phyloP scores from a whole-genome alignment of 2,329 filamentous ascomycete species.

The Fusarium algeriense region DNA sequence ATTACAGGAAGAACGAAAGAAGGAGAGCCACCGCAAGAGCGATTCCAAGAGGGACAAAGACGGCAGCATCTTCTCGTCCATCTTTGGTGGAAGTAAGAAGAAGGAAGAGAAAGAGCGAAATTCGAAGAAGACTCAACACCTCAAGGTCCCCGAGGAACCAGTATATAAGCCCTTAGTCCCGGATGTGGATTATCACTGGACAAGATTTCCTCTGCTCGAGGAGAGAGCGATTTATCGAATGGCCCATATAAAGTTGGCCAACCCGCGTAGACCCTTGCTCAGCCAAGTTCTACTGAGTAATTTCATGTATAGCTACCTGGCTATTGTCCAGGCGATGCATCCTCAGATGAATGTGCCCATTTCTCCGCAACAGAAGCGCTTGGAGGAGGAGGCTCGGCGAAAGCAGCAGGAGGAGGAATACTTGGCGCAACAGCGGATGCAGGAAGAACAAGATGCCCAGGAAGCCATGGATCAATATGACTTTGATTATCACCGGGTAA shows the following conservation, averaged over 20 bases:
- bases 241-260: slow-evolving; percentile 99
- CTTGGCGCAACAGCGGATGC: slow-evolving; percentile 60
- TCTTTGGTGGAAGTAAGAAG: slow-evolving; percentile 92
- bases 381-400: slow-evolving; percentile 67
- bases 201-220: slow-evolving; percentile 92
- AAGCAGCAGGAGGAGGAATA: slow-evolving; percentile 65
- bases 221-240: slow-evolving; percentile 98
- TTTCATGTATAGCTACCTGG: slow-evolving; percentile 99
- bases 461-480: slow-evolving; percentile 65
- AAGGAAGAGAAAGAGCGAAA: slow-evolving; percentile 81
- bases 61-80: slow-evolving; percentile 90
- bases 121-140: slow-evolving; percentile 79
- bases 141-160: slow-evolving; percentile 84
- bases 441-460: slow-evolving; percentile 59
- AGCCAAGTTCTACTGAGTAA: slow-evolving; percentile 97
- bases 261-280: slow-evolving; percentile 89
- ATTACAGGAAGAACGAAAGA: slow-evolving; percentile 84
- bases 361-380: slow-evolving; percentile 77
- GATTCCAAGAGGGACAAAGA: slow-evolving; percentile 93
- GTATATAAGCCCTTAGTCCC: slow-evolving; percentile 78
- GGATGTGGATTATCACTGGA: slow-evolving; percentile 96
- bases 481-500: slow-evolving; percentile 66
- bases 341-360: slow-evolving; percentile 93
- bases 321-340: slow-evolving; percentile 99
- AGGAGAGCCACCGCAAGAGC: slow-evolving; percentile 80